Base-by-base conservation (phyloP, 129 eudicot genomes). In the Artemisia annua region DNA sequence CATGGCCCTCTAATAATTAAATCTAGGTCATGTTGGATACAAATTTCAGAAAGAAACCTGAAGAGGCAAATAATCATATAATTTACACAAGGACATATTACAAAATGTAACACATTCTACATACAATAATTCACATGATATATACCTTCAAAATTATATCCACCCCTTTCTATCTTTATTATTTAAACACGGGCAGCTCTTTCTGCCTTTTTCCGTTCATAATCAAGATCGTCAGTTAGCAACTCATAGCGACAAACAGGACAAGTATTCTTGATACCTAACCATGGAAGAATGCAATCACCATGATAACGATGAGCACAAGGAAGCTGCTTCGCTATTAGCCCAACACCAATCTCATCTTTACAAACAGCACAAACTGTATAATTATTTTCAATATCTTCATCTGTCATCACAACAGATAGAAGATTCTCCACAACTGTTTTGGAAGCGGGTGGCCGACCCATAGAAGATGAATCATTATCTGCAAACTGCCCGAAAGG, bases 201-300 rank as follows among this genome's bases (percentile, higher is more conserved):
- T 28, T 48, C 75, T 1, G 59, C 73, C 83, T 71, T 83, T 66
- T 70, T 75, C 10, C 70, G 80, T 78, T 88, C 95, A 58, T 88
- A 85, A 18, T 75, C 84, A 52, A 78, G 79, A 70, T 88, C 88
- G 70, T 85, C 95, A 0, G 95, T 88, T 10, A 81, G 85, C 75
- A 88, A 57, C 78, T 88, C 90, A 61, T 74, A 76, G 13, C 88
- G 82, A 81, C 95, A 88, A 71, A 88, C 85, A 30, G 95, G 95
- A 62, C 95, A 88, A 18, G 90, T 85, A 52, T 88, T 88, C 78
- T 86, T 51, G 22, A 85, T 85, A 5, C 73, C 79, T 7, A 88
- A 63, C 90, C 95, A 88, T 2, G 90, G 88, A 56, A 85, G 19
- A 62, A 88, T 88, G 44, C 95, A 88, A 69, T 88, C 95, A 14